phyloP scores from a whole-genome alignment of 768 basidiomycete species.

The Guyanaporus albipodus region DNA sequence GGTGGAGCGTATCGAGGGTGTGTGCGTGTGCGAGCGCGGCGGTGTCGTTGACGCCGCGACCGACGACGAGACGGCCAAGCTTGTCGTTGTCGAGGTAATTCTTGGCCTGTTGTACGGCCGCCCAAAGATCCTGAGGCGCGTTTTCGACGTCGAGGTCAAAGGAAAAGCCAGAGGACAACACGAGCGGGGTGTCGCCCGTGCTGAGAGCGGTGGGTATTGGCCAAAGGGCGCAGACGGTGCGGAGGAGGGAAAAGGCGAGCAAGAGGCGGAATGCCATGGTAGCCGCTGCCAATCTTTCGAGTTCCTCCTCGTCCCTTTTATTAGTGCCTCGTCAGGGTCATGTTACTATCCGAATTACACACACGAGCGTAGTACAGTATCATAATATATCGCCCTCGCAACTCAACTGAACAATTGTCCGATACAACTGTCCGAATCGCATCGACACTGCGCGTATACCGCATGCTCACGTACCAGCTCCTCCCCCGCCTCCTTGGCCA shows the following conservation, averaged over 20 bases:
- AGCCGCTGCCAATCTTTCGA: no score
- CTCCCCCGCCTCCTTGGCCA: neutral
- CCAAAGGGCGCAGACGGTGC: constrained; percentile 25
- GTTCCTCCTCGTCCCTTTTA: no score
- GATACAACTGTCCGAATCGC: constrained; percentile 50
- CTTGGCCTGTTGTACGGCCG: constrained; percentile 31
- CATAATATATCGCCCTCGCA: no score
- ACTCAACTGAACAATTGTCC: constrained; percentile 33
- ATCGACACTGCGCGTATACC: constrained; percentile 47
- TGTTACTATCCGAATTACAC: no score
- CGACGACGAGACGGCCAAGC: constrained; percentile 39
- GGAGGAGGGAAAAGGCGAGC: constrained; percentile 12
- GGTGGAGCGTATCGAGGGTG: constrained; percentile 23
- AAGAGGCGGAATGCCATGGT: constrained; percentile 6
- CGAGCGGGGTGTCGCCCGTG: constrained; percentile 25
- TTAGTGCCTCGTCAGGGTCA: no score
- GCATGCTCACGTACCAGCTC: constrained; percentile 32
- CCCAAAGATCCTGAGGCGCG: constrained; percentile 32
- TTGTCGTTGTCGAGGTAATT: constrained; percentile 34
- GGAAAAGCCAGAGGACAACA: constrained; percentile 24
- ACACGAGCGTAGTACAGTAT: no score
- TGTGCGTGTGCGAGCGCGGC: constrained; percentile 25
- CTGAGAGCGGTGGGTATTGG: constrained; percentile 27
- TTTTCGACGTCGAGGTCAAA: constrained; percentile 24
- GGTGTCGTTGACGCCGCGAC: constrained; percentile 34